Percentiles rank a stretch among this genome's conserved stretches.
Evolutionary conservation across 208 protist genomes (phyloP).

Genomic region (Acanthamoeba lenticulata): DNA sequence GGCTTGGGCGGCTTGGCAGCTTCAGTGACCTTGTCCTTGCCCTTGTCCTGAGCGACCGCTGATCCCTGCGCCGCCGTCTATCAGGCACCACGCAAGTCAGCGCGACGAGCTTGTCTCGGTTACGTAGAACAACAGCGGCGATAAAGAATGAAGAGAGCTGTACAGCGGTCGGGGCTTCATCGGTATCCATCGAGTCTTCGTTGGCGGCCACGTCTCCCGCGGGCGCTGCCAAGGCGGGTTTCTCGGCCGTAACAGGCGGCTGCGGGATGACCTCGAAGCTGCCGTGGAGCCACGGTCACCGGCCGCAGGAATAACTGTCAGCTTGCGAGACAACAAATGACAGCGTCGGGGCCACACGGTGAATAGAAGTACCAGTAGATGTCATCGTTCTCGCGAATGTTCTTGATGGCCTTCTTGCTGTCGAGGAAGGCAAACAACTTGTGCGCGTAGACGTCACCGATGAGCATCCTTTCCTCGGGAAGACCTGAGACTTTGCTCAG

Average conservation of each 20-base stretch:
- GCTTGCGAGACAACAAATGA: too few species aligned
- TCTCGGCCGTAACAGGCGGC: neutral
- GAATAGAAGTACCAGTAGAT: neutral
- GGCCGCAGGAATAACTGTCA: too few species aligned
- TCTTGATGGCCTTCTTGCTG: neutral
- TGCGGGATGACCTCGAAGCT: neutral
- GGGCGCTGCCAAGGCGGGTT: neutral
- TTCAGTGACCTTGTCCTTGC: neutral
- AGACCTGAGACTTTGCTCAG: neutral
- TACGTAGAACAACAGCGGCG: too few species aligned
- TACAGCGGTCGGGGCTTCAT: neutral
- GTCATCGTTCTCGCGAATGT: neutral
- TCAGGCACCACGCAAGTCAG: too few species aligned
- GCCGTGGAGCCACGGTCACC: too few species aligned
- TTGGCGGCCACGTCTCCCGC: neutral
- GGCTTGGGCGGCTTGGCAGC: neutral
- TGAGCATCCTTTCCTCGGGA: too few species aligned
- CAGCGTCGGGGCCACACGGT: neutral
- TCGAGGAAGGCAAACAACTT: neutral
- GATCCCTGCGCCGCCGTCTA: neutral
- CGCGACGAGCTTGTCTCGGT: too few species aligned
- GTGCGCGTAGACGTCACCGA: conserved; percentile 15
- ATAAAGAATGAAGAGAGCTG: too few species aligned
- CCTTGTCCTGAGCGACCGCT: neutral
- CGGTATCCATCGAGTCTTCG: neutral